Evolutionary conservation across 2,329 filamentous ascomycete genomes (phyloP).

Genomic region (Blastomyces silverae): DNA sequence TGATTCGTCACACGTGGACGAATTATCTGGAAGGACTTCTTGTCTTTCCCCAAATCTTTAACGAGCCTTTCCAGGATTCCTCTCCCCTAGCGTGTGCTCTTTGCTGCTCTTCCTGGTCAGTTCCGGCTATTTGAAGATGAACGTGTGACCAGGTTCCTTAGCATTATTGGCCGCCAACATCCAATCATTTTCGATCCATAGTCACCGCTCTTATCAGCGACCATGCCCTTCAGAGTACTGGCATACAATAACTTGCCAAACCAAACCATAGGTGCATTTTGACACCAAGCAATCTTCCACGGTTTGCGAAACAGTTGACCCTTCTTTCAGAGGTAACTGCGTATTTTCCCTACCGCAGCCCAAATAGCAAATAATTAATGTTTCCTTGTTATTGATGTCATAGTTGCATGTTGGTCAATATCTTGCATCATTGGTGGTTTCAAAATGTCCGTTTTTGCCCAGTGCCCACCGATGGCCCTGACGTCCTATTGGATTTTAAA

Average conservation of each 20-base stretch:
- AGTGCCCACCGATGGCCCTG: not conserved
- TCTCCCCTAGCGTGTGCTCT: not conserved
- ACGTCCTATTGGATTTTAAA: not conserved
- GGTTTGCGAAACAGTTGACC: not conserved
- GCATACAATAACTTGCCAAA: not conserved
- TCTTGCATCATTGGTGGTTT: not conserved
- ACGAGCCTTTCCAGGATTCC: not conserved
- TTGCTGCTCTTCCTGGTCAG: not conserved
- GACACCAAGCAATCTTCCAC: not conserved
- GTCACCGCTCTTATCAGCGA: not conserved
- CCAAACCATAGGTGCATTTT: too few relatives aligned
- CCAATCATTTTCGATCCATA: conserved; percentile 2
- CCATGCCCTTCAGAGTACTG: not conserved
- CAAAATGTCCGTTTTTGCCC: not conserved
- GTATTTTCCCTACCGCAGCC: not conserved
- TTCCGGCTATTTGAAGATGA: not conserved
- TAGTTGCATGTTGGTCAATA: conserved; percentile 1
- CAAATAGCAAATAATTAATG: not conserved
- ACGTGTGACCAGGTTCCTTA: not conserved
- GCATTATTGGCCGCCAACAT: not conserved
- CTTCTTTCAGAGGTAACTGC: not conserved
- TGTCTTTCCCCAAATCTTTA: not conserved
- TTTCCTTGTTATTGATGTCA: conserved; percentile 2
- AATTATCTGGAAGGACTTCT: not conserved
- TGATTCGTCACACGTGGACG: conserved; percentile 14